Evolutionary conservation across 352 stramenopile species (phyloP), one percentile per base, ranked within the genome.

Genomic region (Aphanomyces euteiches): DNA sequence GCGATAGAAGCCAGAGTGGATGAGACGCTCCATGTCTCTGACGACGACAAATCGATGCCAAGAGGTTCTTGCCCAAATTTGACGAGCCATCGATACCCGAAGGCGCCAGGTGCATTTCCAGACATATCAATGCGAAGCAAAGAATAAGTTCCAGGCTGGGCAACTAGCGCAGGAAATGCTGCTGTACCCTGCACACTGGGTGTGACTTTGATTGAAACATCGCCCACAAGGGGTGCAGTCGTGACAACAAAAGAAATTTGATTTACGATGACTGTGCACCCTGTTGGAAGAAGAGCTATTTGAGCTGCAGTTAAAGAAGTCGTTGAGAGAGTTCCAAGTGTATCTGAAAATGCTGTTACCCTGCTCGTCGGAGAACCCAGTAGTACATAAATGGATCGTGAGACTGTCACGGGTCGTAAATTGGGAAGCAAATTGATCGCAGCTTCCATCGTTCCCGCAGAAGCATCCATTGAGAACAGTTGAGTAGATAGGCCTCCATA

Each of bases 21-120:
- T 19, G 6, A 93, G 78, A 0, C 90, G 56, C 7, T 81, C 82
- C 19, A 83, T 78, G 39, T 86, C 83, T 13, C 47, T 50, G 10
- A 69, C 69, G 34, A 85, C 57, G 3, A 68, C 47, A 57, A 87
- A 38, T 43, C 74, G 47, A 4, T 78, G 10, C 63, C 37, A 8
- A 50, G 59, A 43, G 50, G 56, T n/a, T 86, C 76, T 4, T 81
- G 78, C n/a, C 68, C 50, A 56, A 92, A 93, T 0, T 79, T 81
- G 57, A 93, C 82, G 0, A 77, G 83, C 85, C 85, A 93, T 50
- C 82, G 69, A 63, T 92, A 93, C 4, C 85, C 85, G 48, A 72
- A 79, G 2, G 84, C 69, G 0, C 85, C 82, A 3, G 48, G 53
- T 43, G 78, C 71, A 19, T 56, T 78, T 2, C 85, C 83, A 17